Percentiles rank a stretch among this genome's conserved stretches.
These are phyloP conservation scores for Russula ochroleuca DNA, from an alignment of 768 basidiomycete species.

Conservation along the genomic window DNA sequence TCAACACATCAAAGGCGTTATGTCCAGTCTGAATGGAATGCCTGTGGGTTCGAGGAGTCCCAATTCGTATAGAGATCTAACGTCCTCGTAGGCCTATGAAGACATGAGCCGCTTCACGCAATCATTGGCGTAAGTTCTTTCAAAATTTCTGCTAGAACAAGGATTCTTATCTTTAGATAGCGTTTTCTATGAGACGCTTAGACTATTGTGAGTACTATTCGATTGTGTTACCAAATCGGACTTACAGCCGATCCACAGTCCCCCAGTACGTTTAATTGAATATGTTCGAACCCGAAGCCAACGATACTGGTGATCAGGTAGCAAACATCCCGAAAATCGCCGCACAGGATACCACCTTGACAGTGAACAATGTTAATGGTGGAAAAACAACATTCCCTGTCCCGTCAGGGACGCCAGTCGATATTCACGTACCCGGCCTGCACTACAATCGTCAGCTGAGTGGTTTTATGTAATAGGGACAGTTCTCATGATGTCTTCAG, in stretches of 20 bases:
- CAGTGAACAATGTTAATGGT: conserved; percentile 37
- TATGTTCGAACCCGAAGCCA: background rate
- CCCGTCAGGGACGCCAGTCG: conserved; percentile 42
- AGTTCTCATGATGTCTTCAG: conserved; percentile 31
- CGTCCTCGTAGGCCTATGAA: conserved; percentile 25
- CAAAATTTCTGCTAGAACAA: background rate
- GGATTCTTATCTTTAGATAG: conserved; percentile 30
- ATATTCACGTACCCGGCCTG: conserved; percentile 39
- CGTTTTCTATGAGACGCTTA: conserved; percentile 48
- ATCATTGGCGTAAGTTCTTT: conserved; percentile 26
- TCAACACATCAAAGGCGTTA: conserved; percentile 35
- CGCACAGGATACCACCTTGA: conserved; percentile 43
- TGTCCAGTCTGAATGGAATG: conserved; percentile 30
- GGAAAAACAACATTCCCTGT: conserved; percentile 40
- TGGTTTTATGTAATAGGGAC: no score
- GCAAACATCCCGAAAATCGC: conserved; percentile 42
- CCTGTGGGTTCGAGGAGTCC: background rate
- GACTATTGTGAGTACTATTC: conserved; percentile 35
- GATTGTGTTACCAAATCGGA: background rate
- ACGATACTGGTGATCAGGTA: conserved; percentile 38
- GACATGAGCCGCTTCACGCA: conserved; percentile 27
- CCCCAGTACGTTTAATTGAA: conserved; percentile 10
- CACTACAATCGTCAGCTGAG: conserved; percentile 46
- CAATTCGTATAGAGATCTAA: background rate
- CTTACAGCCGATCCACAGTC: background rate